These are phyloP conservation scores for Neofusicoccum laricinum DNA, from an alignment of 2,329 filamentous ascomycete species.

Conservation along the genomic window DNA sequence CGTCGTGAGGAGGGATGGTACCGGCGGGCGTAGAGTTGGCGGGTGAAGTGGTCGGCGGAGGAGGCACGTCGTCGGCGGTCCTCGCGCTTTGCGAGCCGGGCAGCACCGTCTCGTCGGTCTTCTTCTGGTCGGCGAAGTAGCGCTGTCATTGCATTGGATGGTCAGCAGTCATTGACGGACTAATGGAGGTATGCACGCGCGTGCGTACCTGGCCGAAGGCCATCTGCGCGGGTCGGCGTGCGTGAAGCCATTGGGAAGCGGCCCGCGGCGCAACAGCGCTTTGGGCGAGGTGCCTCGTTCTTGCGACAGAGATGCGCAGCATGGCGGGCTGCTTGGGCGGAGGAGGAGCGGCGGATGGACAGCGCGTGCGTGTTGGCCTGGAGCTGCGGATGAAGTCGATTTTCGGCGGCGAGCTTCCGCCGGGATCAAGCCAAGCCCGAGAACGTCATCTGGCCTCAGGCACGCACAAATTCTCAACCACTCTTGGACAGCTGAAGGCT, in stretches of 20 bases:
- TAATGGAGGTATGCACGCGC: conserved; percentile 31
- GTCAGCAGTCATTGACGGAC: conserved; percentile 46
- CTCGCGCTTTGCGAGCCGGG: conserved; percentile 22
- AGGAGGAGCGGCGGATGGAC: conserved; percentile 14
- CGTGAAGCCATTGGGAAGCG: conserved; percentile 43
- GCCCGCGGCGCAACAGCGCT: conserved; percentile 36
- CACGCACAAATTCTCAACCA: background rate
- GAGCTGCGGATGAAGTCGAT: conserved; percentile 15
- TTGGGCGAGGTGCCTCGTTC: conserved; percentile 44
- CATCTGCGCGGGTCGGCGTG: conserved; percentile 26
- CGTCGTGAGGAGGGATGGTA: conserved; percentile 49
- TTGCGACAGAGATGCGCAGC: conserved; percentile 54
- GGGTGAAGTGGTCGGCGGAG: conserved; percentile 36
- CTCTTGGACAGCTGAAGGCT: background rate
- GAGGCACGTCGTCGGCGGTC: conserved; percentile 25
- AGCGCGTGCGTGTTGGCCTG: conserved; percentile 8
- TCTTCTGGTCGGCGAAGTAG: conserved; percentile 51
- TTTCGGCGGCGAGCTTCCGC: conserved; percentile 18
- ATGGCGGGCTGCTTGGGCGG: conserved; percentile 45
- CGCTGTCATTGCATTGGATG: conserved; percentile 35
- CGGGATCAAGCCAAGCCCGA: conserved; percentile 1
- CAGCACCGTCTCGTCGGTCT: conserved; percentile 36
- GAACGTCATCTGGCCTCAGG: conserved; percentile 12
- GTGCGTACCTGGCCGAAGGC: conserved; percentile 17
- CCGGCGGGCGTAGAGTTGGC: conserved; percentile 43